These are phyloP conservation scores for Aspergillus sp. DNA, from an alignment of 2,329 filamentous ascomycete species.

Conservation along the genomic window DNA sequence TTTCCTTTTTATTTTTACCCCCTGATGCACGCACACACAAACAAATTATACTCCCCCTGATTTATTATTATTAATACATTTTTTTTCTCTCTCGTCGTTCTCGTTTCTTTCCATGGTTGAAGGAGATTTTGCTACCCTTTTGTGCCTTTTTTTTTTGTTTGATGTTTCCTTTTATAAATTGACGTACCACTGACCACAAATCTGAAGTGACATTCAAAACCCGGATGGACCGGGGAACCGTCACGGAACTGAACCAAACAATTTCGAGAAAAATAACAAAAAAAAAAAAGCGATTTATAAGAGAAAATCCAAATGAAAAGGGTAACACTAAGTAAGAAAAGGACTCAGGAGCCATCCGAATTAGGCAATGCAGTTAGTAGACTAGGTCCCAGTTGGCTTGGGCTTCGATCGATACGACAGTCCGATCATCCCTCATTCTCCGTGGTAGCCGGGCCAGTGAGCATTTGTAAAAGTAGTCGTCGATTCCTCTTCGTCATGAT, in stretches of 20 bases:
- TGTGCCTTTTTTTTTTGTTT: too few species aligned
- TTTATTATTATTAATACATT: not conserved
- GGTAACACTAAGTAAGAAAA: not conserved
- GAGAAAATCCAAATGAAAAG: too few species aligned
- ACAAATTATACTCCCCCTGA: too few species aligned
- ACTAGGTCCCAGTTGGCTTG: not conserved
- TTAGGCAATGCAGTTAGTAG: not conserved
- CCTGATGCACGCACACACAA: not conserved
- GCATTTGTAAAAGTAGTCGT: not conserved
- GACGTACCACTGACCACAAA: too few species aligned
- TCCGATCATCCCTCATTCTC: not conserved
- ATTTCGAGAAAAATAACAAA: too few species aligned
- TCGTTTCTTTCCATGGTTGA: not conserved
- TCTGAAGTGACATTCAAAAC: too few species aligned
- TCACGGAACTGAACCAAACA: not conserved
- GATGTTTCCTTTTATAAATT: too few species aligned
- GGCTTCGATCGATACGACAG: not conserved
- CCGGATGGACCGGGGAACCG: too few species aligned
- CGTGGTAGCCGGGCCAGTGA: not conserved
- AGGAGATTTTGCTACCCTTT: not conserved
- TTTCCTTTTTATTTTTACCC: not conserved
- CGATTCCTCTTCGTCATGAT: not conserved
- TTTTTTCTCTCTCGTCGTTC: not conserved
- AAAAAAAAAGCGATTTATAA: too few species aligned
- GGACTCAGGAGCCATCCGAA: not conserved